A percentile compares a stretch with the other conserved stretches of the same genome.
Conservation (phyloP, 2,329 filamentous ascomycete genomes). For the Colletotrichum tabaci region DNA sequence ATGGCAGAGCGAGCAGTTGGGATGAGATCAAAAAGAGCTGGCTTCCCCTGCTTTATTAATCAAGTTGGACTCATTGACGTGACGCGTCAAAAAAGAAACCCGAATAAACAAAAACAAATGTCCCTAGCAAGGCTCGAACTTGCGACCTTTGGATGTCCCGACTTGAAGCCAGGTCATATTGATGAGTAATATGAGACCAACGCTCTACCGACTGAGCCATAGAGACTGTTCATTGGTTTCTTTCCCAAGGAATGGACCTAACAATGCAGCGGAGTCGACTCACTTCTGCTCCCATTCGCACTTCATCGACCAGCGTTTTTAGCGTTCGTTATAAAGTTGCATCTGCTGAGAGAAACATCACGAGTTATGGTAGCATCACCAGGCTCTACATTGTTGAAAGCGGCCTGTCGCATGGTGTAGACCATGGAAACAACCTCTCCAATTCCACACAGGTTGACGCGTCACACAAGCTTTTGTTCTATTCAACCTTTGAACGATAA, state of each 20-base stretch:
- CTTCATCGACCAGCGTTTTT: background rate
- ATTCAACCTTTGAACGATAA: too few species aligned
- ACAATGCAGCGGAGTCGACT: background rate
- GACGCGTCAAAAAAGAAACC: background rate
- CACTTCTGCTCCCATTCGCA: background rate
- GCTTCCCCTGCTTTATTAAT: too few species aligned
- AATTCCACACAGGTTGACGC: background rate
- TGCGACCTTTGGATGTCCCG: slow-evolving; percentile 41
- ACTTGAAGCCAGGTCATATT: slow-evolving; percentile 22
- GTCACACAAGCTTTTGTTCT: background rate
- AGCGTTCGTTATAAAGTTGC: background rate
- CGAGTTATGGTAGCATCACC: too few species aligned
- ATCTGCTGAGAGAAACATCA: background rate
- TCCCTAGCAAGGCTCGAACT: slow-evolving; percentile 41
- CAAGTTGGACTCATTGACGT: background rate
- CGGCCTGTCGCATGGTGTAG: background rate
- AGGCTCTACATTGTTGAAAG: too few species aligned
- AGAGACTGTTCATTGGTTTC: slow-evolving; percentile 6
- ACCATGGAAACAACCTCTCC: too few species aligned
- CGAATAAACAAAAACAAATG: slow-evolving; percentile 10
- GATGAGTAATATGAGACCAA: slow-evolving; percentile 37
- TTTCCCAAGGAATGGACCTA: rapidly evolving
- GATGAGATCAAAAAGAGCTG: too few species aligned
- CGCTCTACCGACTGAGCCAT: slow-evolving; percentile 41
- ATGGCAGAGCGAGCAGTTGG: background rate